Evolutionary conservation across 2,329 filamentous ascomycete genomes (phyloP).

Genomic region (Arthroderma sp.): DNA sequence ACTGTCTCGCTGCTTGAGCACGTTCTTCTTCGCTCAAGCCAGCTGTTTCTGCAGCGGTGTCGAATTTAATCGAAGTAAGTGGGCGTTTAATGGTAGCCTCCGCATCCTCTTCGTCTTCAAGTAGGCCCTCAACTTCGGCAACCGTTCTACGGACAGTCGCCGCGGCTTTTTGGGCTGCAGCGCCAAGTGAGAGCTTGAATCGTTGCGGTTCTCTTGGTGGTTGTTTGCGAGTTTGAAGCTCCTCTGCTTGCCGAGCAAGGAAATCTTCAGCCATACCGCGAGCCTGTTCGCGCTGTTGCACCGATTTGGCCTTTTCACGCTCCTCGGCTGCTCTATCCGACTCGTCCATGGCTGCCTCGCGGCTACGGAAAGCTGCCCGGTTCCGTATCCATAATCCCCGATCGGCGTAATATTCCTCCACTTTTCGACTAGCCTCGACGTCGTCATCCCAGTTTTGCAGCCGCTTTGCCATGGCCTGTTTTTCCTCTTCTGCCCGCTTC

Average conservation of each 20-base stretch:
- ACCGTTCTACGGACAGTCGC: slow-evolving; percentile 59
- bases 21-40: slow-evolving; percentile 77
- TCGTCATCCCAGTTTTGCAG: slow-evolving; percentile 84
- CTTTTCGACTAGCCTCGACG: slow-evolving; percentile 57
- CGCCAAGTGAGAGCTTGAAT: slow-evolving; percentile 87
- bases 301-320: slow-evolving; percentile 56
- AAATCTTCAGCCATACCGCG: slow-evolving; percentile 81
- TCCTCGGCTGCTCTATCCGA: slow-evolving; percentile 66
- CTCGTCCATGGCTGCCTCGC: slow-evolving; percentile 69
- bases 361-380: slow-evolving; percentile 56
- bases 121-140: slow-evolving; percentile 81
- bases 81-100: slow-evolving; percentile 56
- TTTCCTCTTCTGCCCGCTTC: slow-evolving; percentile 49
- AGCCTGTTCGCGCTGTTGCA: slow-evolving; percentile 62
- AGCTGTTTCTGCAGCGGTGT: slow-evolving; percentile 51
- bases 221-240: slow-evolving; percentile 44
- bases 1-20: slow-evolving; percentile 61
- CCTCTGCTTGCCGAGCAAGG: slow-evolving; percentile 68
- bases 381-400: slow-evolving; percentile 74
- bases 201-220: slow-evolving; percentile 49
- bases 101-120: slow-evolving; percentile 89
- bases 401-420: slow-evolving; percentile 75
- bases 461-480: slow-evolving; percentile 55
- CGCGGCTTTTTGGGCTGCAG: slow-evolving; percentile 62
- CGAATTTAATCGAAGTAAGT: slow-evolving; percentile 71